Percentiles rank a stretch among this genome's conserved stretches.
Conservation (phyloP, 495 filamentous ascomycete species). For the Durotheca rogersii region DNA sequence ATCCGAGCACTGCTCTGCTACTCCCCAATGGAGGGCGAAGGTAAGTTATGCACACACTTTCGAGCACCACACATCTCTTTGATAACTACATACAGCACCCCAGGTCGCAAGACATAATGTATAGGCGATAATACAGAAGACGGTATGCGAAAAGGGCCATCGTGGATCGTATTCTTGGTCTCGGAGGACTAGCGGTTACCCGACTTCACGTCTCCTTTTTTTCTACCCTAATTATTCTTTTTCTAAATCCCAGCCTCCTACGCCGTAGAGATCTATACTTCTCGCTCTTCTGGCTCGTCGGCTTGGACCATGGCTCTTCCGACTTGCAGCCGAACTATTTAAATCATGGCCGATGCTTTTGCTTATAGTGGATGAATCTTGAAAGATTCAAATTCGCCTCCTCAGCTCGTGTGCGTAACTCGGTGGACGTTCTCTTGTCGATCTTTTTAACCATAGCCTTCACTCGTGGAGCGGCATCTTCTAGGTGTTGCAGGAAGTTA, state of each 20-base stretch:
- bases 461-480: slow-evolving; percentile 50
- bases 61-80: slow-evolving; percentile 1
- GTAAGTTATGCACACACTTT: slow-evolving; percentile 21
- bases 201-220: not conserved
- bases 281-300: not conserved
- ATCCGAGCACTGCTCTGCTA: not conserved
- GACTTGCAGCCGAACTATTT: not conserved
- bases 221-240: not conserved
- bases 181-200: not conserved
- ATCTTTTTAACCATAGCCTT: slow-evolving; percentile 55
- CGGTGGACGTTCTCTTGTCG: slow-evolving; percentile 54
- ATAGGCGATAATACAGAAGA: too few species aligned
- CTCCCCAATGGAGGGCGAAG: slow-evolving; percentile 1
- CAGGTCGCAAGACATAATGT: not conserved
- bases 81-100: slow-evolving; percentile 19
- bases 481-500: slow-evolving; percentile 58
- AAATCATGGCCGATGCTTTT: slow-evolving; percentile 42
- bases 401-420: slow-evolving; percentile 55
- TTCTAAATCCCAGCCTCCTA: not conserved
- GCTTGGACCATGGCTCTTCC: not conserved
- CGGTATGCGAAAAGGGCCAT: too few species aligned
- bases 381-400: slow-evolving; percentile 57
- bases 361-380: slow-evolving; percentile 62
- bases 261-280: slow-evolving; percentile 15
- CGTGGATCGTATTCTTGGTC: not conserved